phyloP scores from a whole-genome alignment of 805 yeast species.

The Blastobotrys terrestris region DNA sequence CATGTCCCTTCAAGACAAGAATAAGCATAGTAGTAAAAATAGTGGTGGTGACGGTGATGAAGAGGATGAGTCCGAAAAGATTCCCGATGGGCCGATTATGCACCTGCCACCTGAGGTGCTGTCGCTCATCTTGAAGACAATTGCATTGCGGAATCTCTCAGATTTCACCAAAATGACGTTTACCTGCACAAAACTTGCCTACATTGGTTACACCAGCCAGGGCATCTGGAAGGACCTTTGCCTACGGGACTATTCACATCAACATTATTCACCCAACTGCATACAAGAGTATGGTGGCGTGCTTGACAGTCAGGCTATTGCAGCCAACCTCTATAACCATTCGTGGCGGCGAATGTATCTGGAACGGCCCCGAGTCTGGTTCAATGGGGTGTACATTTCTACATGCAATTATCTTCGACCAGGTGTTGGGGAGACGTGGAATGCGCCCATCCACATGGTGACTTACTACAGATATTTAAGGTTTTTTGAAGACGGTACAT shows the following conservation, averaged over 20 bases:
- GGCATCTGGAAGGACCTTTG: slow-evolving; percentile 25
- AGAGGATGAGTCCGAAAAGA: slow-evolving; percentile 4
- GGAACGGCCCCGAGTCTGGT: slow-evolving; percentile 71
- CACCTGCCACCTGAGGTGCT: slow-evolving; percentile 26
- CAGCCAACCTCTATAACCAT: slow-evolving; percentile 5
- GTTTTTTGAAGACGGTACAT: slow-evolving; percentile 72
- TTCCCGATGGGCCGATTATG: slow-evolving; percentile 10
- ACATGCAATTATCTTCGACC: slow-evolving; percentile 78
- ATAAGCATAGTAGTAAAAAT: no score
- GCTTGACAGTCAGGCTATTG: slow-evolving; percentile 7
- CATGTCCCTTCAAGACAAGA: no score
- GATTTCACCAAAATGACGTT: slow-evolving; percentile 24
- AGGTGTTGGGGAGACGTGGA: slow-evolving; percentile 70
- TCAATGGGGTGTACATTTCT: slow-evolving; percentile 78
- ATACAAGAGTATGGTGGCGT: slow-evolving; percentile 13
- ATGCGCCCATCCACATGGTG: slow-evolving; percentile 71
- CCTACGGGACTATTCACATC: slow-evolving; percentile 19
- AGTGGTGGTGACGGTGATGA: no score
- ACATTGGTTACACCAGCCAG: slow-evolving; percentile 19
- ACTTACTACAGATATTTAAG: slow-evolving; percentile 84
- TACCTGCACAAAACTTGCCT: slow-evolving; percentile 22
- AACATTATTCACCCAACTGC: slow-evolving; percentile 19
- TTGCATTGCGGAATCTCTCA: slow-evolving; percentile 23
- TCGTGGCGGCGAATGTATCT: slow-evolving; percentile 46
- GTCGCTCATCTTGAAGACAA: slow-evolving; percentile 21